These are phyloP conservation scores for Santalum album DNA, from an alignment of 164 flowering plant species.

Conservation along the genomic window DNA sequence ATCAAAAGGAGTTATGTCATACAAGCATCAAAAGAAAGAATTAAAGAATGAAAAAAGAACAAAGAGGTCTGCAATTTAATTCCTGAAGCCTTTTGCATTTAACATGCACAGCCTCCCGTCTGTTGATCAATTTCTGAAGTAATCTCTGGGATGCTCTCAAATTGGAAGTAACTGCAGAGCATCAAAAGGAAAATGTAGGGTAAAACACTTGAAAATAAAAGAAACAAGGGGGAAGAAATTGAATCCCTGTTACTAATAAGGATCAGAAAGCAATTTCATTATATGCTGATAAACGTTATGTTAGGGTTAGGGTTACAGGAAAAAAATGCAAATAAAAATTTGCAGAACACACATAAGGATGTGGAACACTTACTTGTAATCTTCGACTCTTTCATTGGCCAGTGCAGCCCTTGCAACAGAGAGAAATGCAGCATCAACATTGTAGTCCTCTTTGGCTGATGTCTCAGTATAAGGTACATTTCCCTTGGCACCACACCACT, in stretches of 20 bases:
- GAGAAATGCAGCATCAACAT: background rate
- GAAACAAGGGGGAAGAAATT: too few relatives aligned
- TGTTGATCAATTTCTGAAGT: slow-evolving; percentile 17
- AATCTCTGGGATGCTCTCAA: slow-evolving; percentile 13
- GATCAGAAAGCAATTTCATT: too few relatives aligned
- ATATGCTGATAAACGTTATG: background rate
- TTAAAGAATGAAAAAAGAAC: background rate
- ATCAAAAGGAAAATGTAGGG: background rate
- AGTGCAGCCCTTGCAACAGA: background rate
- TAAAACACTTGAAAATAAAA: too few relatives aligned
- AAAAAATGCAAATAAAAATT: background rate
- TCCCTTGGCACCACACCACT: background rate
- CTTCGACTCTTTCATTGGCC: background rate
- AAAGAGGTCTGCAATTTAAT: background rate
- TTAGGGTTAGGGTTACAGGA: too few relatives aligned
- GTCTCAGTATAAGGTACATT: slow-evolving; percentile 1
- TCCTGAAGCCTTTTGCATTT: background rate
- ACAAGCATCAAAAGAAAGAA: background rate
- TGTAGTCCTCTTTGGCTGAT: background rate
- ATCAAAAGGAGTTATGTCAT: too few relatives aligned
- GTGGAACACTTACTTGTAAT: background rate
- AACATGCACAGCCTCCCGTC: slow-evolving; percentile 27
- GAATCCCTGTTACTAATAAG: too few relatives aligned
- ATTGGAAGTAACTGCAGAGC: slow-evolving; percentile 20
- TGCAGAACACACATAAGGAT: background rate